Conservation (phyloP, 768 basidiomycete species). For the Collybia sp. region DNA sequence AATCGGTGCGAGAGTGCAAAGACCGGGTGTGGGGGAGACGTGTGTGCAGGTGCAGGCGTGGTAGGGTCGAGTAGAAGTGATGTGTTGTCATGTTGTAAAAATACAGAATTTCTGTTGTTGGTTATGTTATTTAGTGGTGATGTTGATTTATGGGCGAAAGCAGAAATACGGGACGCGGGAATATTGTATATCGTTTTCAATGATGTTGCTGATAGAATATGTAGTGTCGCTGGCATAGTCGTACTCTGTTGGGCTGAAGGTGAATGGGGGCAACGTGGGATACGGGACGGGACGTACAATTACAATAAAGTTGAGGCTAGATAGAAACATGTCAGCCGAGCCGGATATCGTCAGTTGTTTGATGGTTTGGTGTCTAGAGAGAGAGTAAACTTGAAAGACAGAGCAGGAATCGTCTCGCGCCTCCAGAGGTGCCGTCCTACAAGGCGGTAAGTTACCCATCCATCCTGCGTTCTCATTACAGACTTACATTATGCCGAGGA, state of each 20-base stretch:
- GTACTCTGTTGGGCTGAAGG: not conserved
- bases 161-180: not conserved
- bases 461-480: not conserved
- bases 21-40: constrained; percentile 34
- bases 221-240: not conserved
- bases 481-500: not conserved
- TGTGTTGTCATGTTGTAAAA: not conserved
- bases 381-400: constrained; percentile 10
- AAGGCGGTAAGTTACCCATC: not conserved
- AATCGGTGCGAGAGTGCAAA: constrained; percentile 61
- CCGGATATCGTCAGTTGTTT: not conserved
- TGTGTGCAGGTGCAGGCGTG: too few relatives aligned
- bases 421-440: constrained; percentile 5
- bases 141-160: not conserved
- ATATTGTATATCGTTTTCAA: not conserved
- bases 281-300: not conserved
- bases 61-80: too few relatives aligned
- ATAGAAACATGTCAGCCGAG: not conserved
- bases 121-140: not conserved
- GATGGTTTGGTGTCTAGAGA: constrained; percentile 12
- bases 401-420: not conserved
- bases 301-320: not conserved
- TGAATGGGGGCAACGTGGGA: not conserved
- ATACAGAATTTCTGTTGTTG: not conserved
- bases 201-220: not conserved